Base-by-base conservation (phyloP, 2,329 filamentous ascomycete species). In the Talaromyces sp. region DNA sequence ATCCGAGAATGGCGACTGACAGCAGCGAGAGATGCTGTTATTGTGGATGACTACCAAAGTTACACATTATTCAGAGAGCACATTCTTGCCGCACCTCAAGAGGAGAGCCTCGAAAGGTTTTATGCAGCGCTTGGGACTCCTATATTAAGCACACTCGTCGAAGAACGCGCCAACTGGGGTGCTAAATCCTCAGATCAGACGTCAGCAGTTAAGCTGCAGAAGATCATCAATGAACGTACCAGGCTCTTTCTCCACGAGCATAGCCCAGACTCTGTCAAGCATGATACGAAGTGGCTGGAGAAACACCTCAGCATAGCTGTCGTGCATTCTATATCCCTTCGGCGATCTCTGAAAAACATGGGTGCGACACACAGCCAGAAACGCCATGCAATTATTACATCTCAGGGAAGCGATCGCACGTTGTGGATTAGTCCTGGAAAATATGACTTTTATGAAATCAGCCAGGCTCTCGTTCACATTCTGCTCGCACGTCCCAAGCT, bases 201-300 rank as follows among this genome's bases (percentile, higher is more conserved):
- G 25, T 75, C 79, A n/a, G 89, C 88, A 2, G 77, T 81, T 53
- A 84, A 84, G 68, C 74, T 97, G 43, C 85, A 88, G 56, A 91
- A 88, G 65, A 85, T 93, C 62, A 89, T 97, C 17, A 78, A 95
- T 4, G 95, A 99, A 71, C 85, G 94, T 56, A 88, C 89, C 56
- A 89, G 93, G 63, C 81, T 99, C 25, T 99, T 97, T 71, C 78
- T 99, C 28, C 88, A 97, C 67, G 92, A 89, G 66, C 88, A 93
- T 69, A 83, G 86, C 36, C 79, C 83, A 4, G 89, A 95, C 60
- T 80, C 82, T n/a, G 86, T 99, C 67, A 88, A 88, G 64, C 90
- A 94, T 67, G 92, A 97, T 70, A 82, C 85, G 6, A 89, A 88
- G 65, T 99, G 94, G 94, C 78, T 99, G 10, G 91, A 96, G 66